Base-by-base conservation (phyloP, 2,329 filamentous ascomycete species). In the Gyromitra esculenta region DNA sequence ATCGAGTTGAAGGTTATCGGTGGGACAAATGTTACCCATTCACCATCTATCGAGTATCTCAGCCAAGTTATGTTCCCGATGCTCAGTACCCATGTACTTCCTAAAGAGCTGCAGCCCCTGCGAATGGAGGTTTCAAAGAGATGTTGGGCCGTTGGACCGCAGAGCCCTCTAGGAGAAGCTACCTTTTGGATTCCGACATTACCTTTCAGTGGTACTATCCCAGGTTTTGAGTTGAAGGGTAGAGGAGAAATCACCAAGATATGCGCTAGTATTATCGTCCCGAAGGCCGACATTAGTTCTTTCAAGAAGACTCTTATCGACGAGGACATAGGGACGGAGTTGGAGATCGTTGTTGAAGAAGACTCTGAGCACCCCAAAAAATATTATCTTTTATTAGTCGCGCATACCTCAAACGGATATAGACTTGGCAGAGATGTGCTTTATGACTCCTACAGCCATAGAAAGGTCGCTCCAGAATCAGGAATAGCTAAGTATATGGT, bases 1-100 rank as follows among this genome's bases (percentile, higher is more conserved):
- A 72, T 31, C 60, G 71, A 35, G 67, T 70, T 89, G 25, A 84
- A 84, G 39, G 86, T 91, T 5, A 84, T 85, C 1, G 89, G 89
- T 4, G 89, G 89, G 15, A 90, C 89, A 0, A 90, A 91, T 78
- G 86, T 88, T 1, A 83, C 84, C 8, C 89, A 85, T 80, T 89
- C 88, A 0, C 84, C 85, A 0, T 88, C 86, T n/a, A 89, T 85
- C 75, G 89, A 91, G 80, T 91, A 90, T 80, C 82, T 90, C 2
- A 87, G 89, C 79, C 89, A 90, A 79, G 86, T 90, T 0, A 84
- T 91, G 0, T 82, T 90, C 41, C 89, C 89, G 1, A 83, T 85
- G 0, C 82, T 91, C 0, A 84, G 88, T 79, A 83, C 84, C 1
- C 84, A 84, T 2, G 89, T 89, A 70, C 85, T 85, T 1, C 82